Conservation (phyloP, 352 stramenopile genomes). For the Halophytophthora polymorphica region DNA sequence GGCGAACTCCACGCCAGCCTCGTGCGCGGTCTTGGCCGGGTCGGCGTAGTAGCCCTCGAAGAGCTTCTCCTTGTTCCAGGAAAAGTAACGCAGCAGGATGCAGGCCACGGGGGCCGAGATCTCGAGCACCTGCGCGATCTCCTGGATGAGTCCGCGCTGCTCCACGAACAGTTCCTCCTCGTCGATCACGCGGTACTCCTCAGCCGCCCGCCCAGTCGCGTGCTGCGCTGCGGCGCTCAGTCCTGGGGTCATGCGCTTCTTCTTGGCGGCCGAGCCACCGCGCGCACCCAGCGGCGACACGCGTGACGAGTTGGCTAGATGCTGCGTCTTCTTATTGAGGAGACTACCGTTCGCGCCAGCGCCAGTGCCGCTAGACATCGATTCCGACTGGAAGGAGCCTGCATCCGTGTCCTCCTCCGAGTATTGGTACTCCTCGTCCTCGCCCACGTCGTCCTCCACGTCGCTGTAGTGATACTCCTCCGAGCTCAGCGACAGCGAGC, state of each 20-base stretch:
- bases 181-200: constrained; percentile 85
- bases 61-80: constrained; percentile 90
- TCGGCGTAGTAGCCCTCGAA: constrained; percentile 86
- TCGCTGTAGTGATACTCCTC: constrained; percentile 87
- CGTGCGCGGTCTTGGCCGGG: constrained; percentile 44
- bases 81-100: constrained; percentile 80
- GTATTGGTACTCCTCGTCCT: constrained; percentile 59
- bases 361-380: constrained; percentile 4
- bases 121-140: constrained; percentile 81
- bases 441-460: constrained; percentile 55
- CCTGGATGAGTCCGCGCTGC: constrained; percentile 53
- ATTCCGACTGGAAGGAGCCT: constrained; percentile 22
- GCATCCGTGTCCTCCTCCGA: constrained; percentile 55
- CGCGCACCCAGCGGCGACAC: constrained; percentile 36
- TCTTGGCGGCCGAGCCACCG: constrained; percentile 53
- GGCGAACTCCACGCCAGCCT: constrained; percentile 61
- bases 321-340: constrained; percentile 30
- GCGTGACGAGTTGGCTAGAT: constrained; percentile 17
- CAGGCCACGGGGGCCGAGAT: constrained; percentile 53
- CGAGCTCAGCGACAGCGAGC: constrained; percentile 47
- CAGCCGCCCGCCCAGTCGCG: constrained; percentile 18
- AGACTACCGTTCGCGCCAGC: constrained; percentile 8
- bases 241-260: constrained; percentile 57
- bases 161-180: constrained; percentile 75
- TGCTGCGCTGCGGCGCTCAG: constrained; percentile 23